These are phyloP conservation scores for Aspergillus pseudotamarii DNA, from an alignment of 2,329 filamentous ascomycete genomes.

Conservation along the genomic window DNA sequence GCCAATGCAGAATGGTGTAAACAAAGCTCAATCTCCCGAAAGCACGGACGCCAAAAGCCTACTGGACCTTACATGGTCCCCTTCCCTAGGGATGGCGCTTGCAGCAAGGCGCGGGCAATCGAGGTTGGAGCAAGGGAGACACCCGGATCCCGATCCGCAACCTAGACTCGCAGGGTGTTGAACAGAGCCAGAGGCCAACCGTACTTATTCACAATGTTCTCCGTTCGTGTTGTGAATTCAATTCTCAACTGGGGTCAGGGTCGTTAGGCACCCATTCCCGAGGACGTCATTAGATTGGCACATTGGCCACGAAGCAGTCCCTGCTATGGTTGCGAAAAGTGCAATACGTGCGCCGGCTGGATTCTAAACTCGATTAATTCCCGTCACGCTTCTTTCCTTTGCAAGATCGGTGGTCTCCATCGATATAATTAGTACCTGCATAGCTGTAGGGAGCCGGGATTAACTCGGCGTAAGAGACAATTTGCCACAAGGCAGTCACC, in stretches of 20 bases:
- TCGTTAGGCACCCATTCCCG: neutral
- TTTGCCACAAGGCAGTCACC: neutral
- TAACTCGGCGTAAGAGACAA: neutral
- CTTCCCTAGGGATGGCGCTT: conserved; percentile 38
- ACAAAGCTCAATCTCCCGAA: conserved; percentile 35
- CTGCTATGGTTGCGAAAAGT: neutral
- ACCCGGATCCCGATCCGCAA: conserved; percentile 23
- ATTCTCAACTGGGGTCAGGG: neutral
- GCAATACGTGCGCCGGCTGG: neutral
- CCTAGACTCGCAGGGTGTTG: conserved; percentile 3
- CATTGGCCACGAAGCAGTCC: neutral
- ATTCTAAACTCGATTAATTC: neutral
- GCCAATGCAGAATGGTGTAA: conserved; percentile 41
- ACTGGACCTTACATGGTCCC: conserved; percentile 44
- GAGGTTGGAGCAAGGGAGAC: conserved; percentile 34
- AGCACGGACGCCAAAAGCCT: conserved; percentile 39
- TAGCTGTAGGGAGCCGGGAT: neutral
- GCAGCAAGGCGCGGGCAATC: conserved; percentile 31
- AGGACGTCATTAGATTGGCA: neutral
- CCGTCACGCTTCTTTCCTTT: neutral
- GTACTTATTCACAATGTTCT: neutral
- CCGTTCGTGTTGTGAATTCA: neutral
- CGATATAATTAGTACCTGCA: neutral
- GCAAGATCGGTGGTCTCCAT: neutral
- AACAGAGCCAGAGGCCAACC: neutral